A percentile compares a stretch with the other conserved stretches of the same genome.
Conservation (phyloP, 1,284 basidiomycete species). For the Megacollybia platyphylla region DNA sequence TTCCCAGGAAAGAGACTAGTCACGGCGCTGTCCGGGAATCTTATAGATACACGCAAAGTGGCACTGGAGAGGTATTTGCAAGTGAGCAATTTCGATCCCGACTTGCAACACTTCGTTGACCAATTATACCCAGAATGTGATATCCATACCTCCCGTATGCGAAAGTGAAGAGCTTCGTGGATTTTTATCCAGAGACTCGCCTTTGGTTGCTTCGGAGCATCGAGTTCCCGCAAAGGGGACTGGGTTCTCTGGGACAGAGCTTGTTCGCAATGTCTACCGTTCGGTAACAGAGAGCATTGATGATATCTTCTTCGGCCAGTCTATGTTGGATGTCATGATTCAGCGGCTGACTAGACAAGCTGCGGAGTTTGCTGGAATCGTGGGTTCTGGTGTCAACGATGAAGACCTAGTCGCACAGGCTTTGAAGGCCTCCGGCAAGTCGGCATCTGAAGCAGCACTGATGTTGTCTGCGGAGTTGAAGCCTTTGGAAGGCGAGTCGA, state of each 20-base stretch:
- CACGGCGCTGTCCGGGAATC: conserved; percentile 65
- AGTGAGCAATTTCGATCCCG: conserved; percentile 26
- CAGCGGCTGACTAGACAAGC: conserved; percentile 80
- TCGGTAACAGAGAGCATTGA: conserved; percentile 87
- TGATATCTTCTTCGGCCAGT: conserved; percentile 86
- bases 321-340: conserved; percentile 90
- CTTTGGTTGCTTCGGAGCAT: conserved; percentile 51
- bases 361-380: conserved; percentile 75
- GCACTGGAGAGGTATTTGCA: conserved; percentile 86
- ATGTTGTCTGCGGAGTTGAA: conserved; percentile 63
- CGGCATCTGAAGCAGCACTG: conserved; percentile 51
- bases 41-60: conserved; percentile 70
- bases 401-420: conserved; percentile 76
- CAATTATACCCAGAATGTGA: conserved; percentile 40
- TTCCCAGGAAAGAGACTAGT: conserved; percentile 90
- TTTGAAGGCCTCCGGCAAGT: conserved; percentile 54
- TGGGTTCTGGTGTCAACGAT: conserved; percentile 67
- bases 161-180: conserved; percentile 73
- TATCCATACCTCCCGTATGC: conserved; percentile 66
- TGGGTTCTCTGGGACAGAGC: conserved; percentile 53
- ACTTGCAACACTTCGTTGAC: neutral
- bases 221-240: conserved; percentile 23
- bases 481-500: conserved; percentile 75
- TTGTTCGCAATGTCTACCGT: conserved; percentile 78
- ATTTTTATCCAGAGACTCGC: conserved; percentile 82